Evolutionary conservation across 768 basidiomycete genomes (phyloP).

Genomic region (Tulasnella sp.): DNA sequence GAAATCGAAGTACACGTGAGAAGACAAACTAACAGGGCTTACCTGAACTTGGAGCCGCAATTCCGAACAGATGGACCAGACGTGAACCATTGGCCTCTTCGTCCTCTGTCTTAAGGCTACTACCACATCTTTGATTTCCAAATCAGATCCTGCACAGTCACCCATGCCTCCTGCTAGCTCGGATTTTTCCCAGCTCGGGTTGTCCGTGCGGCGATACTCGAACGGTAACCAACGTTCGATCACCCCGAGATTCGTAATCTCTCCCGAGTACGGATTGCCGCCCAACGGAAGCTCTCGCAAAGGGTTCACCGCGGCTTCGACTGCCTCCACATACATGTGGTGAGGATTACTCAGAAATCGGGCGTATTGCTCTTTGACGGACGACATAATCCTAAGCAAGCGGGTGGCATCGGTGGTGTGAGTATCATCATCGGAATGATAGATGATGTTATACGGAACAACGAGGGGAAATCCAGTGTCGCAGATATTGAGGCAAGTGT

Average conservation of each 20-base stretch:
- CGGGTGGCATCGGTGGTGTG: background rate
- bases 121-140: constrained; percentile 1
- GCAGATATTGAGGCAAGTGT: constrained; percentile 3
- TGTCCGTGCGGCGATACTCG: background rate
- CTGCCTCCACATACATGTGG: background rate
- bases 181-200: too few species aligned
- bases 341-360: constrained; percentile 1
- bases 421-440: background rate
- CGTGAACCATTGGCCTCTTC: constrained; percentile 3
- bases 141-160: background rate
- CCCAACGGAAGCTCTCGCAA: background rate
- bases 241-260: constrained; percentile 10
- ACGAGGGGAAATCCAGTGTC: background rate
- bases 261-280: constrained; percentile 7
- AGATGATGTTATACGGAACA: background rate
- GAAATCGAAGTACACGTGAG: background rate
- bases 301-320: background rate
- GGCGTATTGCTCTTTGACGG: background rate
- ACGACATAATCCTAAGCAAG: background rate
- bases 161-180: background rate
- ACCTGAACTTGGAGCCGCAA: constrained; percentile 5
- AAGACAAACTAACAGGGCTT: background rate
- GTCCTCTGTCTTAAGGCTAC: constrained; percentile 1
- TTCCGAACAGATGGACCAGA: background rate
- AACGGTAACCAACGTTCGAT: background rate